These are phyloP conservation scores for Avena insularis DNA, from an alignment of 176 grass and related monocot species.

Conservation along the genomic window DNA sequence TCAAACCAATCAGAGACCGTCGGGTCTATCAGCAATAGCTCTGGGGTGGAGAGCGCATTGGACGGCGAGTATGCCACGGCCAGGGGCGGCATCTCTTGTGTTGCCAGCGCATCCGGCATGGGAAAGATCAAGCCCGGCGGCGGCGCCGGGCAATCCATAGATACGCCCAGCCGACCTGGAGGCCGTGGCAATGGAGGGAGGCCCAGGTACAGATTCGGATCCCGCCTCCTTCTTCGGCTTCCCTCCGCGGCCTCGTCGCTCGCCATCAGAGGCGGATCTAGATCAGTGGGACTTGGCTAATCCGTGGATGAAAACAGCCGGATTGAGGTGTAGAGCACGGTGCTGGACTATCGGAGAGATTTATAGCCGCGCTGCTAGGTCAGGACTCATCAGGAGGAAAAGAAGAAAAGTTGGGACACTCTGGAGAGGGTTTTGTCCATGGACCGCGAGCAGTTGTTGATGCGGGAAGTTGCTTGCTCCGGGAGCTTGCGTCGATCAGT, in stretches of 20 bases:
- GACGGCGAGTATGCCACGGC: constrained; percentile 44
- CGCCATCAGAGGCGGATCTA: constrained; percentile 34
- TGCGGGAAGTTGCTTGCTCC: neutral
- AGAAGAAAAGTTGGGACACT: neutral
- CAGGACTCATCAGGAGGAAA: neutral
- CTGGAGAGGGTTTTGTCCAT: neutral
- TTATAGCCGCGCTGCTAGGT: neutral
- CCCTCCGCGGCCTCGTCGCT: constrained; percentile 32
- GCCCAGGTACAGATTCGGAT: constrained; percentile 71
- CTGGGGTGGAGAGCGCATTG: constrained; percentile 55
- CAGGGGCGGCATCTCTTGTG: neutral
- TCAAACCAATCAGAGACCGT: constrained; percentile 40
- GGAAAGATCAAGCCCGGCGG: neutral
- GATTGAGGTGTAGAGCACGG: neutral
- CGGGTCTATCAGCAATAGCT: constrained; percentile 42
- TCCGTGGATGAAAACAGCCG: neutral
- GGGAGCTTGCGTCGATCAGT: neutral
- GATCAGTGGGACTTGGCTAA: neutral
- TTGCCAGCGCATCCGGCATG: neutral
- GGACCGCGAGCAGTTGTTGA: neutral
- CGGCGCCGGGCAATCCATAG: constrained; percentile 4
- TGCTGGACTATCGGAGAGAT: neutral
- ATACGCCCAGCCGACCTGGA: constrained; percentile 37
- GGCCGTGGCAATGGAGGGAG: constrained; percentile 55
- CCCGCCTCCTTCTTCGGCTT: constrained; percentile 44